Conservation (phyloP, 257 asterid species). For the Lantana camara region DNA sequence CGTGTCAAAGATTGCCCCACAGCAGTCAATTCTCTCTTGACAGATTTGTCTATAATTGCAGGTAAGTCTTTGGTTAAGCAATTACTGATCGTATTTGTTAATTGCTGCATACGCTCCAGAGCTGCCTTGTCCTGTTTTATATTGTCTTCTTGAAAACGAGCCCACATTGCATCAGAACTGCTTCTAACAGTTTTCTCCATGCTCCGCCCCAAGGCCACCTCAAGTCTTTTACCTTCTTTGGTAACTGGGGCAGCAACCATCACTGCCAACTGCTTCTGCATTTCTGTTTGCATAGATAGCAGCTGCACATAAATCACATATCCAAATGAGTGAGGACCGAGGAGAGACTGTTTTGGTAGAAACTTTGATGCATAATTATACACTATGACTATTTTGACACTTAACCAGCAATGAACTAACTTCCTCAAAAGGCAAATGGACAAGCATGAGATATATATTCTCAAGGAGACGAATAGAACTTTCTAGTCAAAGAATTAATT, state of each 20-base stretch:
- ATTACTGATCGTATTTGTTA: constrained; percentile 48
- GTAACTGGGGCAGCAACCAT: constrained; percentile 56
- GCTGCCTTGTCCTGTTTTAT: constrained; percentile 70
- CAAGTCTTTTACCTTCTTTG: constrained; percentile 77
- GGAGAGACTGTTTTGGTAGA: not conserved
- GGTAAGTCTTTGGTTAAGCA: constrained; percentile 76
- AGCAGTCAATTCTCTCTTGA: constrained; percentile 71
- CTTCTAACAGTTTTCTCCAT: constrained; percentile 69
- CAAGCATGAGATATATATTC: not conserved
- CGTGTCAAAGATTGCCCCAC: constrained; percentile 72
- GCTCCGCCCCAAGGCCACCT: constrained; percentile 64
- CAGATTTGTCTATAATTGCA: constrained; percentile 57
- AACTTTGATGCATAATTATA: not conserved
- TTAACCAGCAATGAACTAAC: not conserved
- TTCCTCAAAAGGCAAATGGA: not conserved
- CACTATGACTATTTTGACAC: not conserved
- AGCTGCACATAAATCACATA: constrained; percentile 37
- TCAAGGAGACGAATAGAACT: not conserved
- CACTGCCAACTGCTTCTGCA: constrained; percentile 62
- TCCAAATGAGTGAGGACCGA: not conserved
- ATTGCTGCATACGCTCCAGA: constrained; percentile 59
- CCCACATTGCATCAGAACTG: constrained; percentile 74
- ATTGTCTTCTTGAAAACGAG: constrained; percentile 72
- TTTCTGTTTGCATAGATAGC: constrained; percentile 48
- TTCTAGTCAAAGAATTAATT: not conserved